Conservation (phyloP, 1,284 basidiomycete genomes). For the Microbotryum intermedium region DNA sequence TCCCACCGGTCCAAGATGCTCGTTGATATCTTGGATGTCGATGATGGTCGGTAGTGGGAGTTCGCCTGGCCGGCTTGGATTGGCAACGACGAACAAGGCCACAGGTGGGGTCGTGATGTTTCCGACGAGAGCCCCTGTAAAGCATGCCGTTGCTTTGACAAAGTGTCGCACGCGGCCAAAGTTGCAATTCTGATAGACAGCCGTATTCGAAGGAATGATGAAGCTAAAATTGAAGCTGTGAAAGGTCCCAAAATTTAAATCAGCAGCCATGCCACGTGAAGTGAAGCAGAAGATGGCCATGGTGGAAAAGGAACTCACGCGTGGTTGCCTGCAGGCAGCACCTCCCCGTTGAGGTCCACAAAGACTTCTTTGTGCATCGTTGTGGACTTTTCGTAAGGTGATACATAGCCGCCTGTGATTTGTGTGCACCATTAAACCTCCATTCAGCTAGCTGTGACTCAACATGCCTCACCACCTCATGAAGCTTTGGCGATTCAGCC, state of each 20-base stretch:
- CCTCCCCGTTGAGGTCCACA: constrained; percentile 18
- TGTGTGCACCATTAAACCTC: not conserved
- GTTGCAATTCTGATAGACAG: constrained; percentile 8
- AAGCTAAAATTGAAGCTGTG: constrained; percentile 25
- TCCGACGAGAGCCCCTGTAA: not conserved
- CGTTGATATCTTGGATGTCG: not conserved
- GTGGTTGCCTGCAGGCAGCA: constrained; percentile 17
- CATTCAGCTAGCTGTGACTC: not conserved
- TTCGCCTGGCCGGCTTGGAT: constrained; percentile 14
- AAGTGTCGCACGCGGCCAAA: constrained; percentile 22
- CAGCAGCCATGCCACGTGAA: not conserved
- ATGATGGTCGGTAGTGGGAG: constrained; percentile 10
- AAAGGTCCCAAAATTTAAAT: no score
- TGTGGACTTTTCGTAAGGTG: constrained; percentile 11
- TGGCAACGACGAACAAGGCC: constrained; percentile 13
- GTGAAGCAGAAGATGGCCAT: not conserved
- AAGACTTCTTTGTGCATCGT: constrained; percentile 18
- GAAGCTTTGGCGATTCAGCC: no score
- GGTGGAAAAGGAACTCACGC: constrained; percentile 6
- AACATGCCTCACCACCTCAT: no score
- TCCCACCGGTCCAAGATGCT: constrained; percentile 11
- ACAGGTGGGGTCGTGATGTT: not conserved
- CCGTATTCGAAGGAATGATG: constrained; percentile 20
- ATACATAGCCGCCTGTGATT: constrained; percentile 4
- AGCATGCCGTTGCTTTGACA: constrained; percentile 22